Percentiles rank a stretch among this genome's conserved stretches.
Evolutionary conservation across 768 basidiomycete genomes (phyloP).

Genomic region (Tricholoma sp.): DNA sequence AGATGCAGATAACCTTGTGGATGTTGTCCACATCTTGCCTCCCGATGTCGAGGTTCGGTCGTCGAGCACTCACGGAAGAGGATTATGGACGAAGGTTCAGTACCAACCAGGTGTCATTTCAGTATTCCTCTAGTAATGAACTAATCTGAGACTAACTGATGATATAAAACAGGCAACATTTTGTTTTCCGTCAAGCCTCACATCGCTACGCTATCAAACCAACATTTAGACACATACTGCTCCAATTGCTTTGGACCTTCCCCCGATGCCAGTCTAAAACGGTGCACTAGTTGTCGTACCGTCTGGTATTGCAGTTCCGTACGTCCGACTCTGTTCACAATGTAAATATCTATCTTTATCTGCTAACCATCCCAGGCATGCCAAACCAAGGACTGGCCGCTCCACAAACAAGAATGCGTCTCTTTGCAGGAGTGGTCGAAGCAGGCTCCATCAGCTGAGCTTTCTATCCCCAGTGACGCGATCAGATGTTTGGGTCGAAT

Average conservation of each 20-base stretch:
- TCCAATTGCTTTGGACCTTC: conserved; percentile 56
- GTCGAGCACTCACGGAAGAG: conserved; percentile 35
- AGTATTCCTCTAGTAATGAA: background rate
- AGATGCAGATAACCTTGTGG: conserved; percentile 1
- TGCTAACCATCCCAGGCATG: conserved; percentile 41
- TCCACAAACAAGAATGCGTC: conserved; percentile 76
- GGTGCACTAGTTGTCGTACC: conserved; percentile 70
- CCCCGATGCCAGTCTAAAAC: conserved; percentile 38
- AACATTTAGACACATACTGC: conserved; percentile 58
- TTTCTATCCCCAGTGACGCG: conserved; percentile 66
- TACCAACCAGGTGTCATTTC: conserved; percentile 31
- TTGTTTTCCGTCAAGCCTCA: conserved; percentile 58
- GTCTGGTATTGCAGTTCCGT: conserved; percentile 77
- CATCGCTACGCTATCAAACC: conserved; percentile 59
- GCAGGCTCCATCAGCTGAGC: conserved; percentile 40
- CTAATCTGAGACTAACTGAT: background rate
- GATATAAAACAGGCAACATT: conserved; percentile 42
- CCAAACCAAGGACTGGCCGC: conserved; percentile 66
- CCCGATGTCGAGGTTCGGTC: conserved; percentile 33
- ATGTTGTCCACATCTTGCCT: conserved; percentile 24
- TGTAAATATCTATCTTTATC: background rate
- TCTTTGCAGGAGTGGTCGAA: conserved; percentile 59
- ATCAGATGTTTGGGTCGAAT: conserved; percentile 76
- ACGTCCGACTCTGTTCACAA: conserved; percentile 19
- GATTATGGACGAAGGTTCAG: conserved; percentile 35